Conservation (phyloP, 768 basidiomycete species). For the Lactarius akahatsu region DNA sequence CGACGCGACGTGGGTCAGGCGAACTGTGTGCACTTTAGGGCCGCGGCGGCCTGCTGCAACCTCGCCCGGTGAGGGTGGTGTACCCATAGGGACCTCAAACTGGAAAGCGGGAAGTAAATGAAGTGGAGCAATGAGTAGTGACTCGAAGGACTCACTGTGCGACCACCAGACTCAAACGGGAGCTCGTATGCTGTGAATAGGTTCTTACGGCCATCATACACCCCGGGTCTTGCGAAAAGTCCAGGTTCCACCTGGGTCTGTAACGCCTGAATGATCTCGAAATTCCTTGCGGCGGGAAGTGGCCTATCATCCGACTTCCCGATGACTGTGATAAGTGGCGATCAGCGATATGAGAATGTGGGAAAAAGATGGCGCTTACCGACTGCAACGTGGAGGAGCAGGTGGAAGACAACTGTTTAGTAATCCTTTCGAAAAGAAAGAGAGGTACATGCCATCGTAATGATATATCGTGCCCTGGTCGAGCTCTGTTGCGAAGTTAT, state of each 20-base stretch:
- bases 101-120: slow-evolving; percentile 33
- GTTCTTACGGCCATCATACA: slow-evolving; percentile 81
- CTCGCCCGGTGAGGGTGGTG: slow-evolving; percentile 30
- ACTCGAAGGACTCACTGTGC: slow-evolving; percentile 44
- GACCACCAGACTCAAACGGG: slow-evolving; percentile 50
- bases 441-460: slow-evolving; percentile 63
- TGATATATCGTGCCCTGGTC: slow-evolving; percentile 68
- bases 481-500: slow-evolving; percentile 63
- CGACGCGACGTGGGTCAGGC: slow-evolving; percentile 65
- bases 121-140: neutral
- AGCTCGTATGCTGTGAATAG: slow-evolving; percentile 61
- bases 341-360: slow-evolving; percentile 3
- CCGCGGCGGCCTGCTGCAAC: slow-evolving; percentile 32
- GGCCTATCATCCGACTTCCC: slow-evolving; percentile 48
- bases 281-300: slow-evolving; percentile 63
- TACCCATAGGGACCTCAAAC: slow-evolving; percentile 60
- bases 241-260: slow-evolving; percentile 57
- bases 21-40: slow-evolving; percentile 68
- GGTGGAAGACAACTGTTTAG: neutral
- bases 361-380: slow-evolving; percentile 38
- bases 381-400: slow-evolving; percentile 36
- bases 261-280: slow-evolving; percentile 64
- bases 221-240: slow-evolving; percentile 72
- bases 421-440: neutral
- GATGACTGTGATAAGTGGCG: slow-evolving; percentile 47